Conservation (phyloP, 2,329 filamentous ascomycete genomes). For the Stemphylium lycopersici region DNA sequence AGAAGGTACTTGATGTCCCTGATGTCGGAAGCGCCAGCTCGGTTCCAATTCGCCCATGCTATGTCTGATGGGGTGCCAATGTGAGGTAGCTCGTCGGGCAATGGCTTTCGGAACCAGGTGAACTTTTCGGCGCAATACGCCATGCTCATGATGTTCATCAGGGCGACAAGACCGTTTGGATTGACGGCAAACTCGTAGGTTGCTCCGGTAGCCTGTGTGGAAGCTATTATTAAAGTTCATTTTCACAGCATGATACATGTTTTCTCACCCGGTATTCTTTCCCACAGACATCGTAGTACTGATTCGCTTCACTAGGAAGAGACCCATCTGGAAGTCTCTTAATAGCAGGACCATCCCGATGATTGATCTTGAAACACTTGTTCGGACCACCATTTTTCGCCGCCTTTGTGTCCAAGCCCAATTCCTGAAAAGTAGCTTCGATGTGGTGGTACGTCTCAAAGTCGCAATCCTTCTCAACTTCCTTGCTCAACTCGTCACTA, state of each 20-base stretch:
- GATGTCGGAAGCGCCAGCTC: not conserved
- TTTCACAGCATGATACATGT: not conserved
- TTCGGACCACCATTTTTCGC: constrained; percentile 16
- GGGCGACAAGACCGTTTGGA: not conserved
- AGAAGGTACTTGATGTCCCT: constrained; percentile 18
- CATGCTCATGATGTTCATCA: constrained; percentile 16
- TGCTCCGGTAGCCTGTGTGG: constrained; percentile 9
- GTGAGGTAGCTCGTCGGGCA: constrained; percentile 7
- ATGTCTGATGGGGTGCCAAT: constrained; percentile 13
- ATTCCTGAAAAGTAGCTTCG: constrained; percentile 13
- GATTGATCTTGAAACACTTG: constrained; percentile 15
- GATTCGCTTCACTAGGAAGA: constrained; percentile 8
- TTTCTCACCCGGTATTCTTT: constrained; percentile 10
- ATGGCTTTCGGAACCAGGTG: constrained; percentile 10
- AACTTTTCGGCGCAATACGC: constrained; percentile 7
- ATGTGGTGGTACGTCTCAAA: constrained; percentile 17
- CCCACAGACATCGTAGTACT: constrained; percentile 17
- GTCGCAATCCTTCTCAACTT: constrained; percentile 16
- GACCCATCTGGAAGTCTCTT: constrained; percentile 11
- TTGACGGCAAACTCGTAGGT: constrained; percentile 15
- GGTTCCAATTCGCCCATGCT: constrained; percentile 21
- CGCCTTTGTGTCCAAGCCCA: constrained; percentile 11
- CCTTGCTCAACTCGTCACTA: constrained; percentile 1
- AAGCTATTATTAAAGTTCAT: not conserved
- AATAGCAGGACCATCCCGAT: constrained; percentile 13